Percentiles rank a stretch among this genome's conserved stretches.
phyloP scores from a whole-genome alignment of 768 basidiomycete species.

The Leucosporidium yakuticum region DNA sequence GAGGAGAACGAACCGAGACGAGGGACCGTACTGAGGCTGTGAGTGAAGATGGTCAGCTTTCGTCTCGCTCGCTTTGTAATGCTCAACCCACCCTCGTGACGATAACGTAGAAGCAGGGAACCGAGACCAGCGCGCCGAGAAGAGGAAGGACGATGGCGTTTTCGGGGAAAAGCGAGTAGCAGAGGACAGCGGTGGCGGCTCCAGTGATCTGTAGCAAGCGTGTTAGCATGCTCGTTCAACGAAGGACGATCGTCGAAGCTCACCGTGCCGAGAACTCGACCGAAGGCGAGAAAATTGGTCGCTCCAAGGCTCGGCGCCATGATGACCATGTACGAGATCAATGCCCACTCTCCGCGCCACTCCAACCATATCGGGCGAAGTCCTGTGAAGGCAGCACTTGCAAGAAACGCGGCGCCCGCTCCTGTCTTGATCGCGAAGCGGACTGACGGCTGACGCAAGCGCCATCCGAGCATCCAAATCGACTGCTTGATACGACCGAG shows the following conservation, averaged over 20 bases:
- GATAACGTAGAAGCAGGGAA: slow-evolving; percentile 91
- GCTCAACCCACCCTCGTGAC: slow-evolving; percentile 51
- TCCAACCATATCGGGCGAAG: slow-evolving; percentile 72
- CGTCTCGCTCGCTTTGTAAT: slow-evolving; percentile 38
- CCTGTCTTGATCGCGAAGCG: slow-evolving; percentile 76
- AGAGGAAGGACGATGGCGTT: slow-evolving; percentile 66
- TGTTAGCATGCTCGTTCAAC: not conserved
- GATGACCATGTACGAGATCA: slow-evolving; percentile 80
- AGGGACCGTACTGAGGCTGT: slow-evolving; percentile 64
- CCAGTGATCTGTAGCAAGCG: slow-evolving; percentile 55
- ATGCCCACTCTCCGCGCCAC: slow-evolving; percentile 89
- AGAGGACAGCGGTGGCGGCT: slow-evolving; percentile 63
- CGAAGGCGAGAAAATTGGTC: slow-evolving; percentile 79
- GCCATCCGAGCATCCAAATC: slow-evolving; percentile 54
- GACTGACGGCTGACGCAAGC: slow-evolving; percentile 66
- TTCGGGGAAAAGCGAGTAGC: slow-evolving; percentile 70
- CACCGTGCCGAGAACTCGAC: slow-evolving; percentile 81
- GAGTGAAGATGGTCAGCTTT: slow-evolving; percentile 39
- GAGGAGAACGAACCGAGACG: slow-evolving; percentile 71
- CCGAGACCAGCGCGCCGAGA: slow-evolving; percentile 80
- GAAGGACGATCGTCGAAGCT: slow-evolving; percentile 37
- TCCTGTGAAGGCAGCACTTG: slow-evolving; percentile 75
- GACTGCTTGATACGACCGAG: slow-evolving; percentile 14
- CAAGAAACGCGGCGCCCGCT: slow-evolving; percentile 65
- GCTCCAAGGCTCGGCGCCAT: slow-evolving; percentile 85